Evolutionary conservation across 768 basidiomycete genomes (phyloP).

Genomic region (Lactifluus piperatus): DNA sequence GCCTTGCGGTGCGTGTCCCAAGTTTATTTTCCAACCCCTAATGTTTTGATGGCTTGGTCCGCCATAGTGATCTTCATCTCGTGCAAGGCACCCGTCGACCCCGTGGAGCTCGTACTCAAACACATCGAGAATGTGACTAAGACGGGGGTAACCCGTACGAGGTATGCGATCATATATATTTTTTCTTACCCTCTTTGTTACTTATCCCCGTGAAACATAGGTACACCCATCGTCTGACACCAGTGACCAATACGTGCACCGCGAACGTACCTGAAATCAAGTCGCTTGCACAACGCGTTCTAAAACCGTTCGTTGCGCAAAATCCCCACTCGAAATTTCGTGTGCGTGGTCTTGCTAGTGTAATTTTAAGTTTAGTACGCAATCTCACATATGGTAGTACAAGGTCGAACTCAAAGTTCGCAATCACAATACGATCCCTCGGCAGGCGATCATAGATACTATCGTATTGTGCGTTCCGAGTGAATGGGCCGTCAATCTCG

Average conservation of each 20-base stretch:
- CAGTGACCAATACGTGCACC: slow-evolving; percentile 56
- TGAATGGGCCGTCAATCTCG: slow-evolving; percentile 58
- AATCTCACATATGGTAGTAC: slow-evolving; percentile 39
- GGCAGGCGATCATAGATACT: slow-evolving; percentile 51
- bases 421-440: slow-evolving; percentile 64
- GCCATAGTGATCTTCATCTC: slow-evolving; percentile 67
- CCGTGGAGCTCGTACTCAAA: slow-evolving; percentile 56
- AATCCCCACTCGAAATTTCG: slow-evolving; percentile 38
- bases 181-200: not conserved
- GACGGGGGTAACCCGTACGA: slow-evolving; percentile 57
- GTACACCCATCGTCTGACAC: slow-evolving; percentile 61
- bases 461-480: slow-evolving; percentile 64
- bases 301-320: slow-evolving; percentile 44
- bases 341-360: slow-evolving; percentile 28
- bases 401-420: slow-evolving; percentile 71
- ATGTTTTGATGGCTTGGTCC: not conserved
- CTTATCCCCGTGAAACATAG: slow-evolving; percentile 30
- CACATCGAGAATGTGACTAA: slow-evolving; percentile 53
- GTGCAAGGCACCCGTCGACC: slow-evolving; percentile 70
- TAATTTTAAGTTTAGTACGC: not conserved
- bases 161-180: slow-evolving; percentile 32
- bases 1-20: slow-evolving; percentile 50
- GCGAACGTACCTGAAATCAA: slow-evolving; percentile 67
- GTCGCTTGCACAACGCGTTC: slow-evolving; percentile 44
- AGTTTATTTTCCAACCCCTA: not conserved